phyloP scores from a whole-genome alignment of 2,329 filamentous ascomycete species.

The Colletotrichum sp. region DNA sequence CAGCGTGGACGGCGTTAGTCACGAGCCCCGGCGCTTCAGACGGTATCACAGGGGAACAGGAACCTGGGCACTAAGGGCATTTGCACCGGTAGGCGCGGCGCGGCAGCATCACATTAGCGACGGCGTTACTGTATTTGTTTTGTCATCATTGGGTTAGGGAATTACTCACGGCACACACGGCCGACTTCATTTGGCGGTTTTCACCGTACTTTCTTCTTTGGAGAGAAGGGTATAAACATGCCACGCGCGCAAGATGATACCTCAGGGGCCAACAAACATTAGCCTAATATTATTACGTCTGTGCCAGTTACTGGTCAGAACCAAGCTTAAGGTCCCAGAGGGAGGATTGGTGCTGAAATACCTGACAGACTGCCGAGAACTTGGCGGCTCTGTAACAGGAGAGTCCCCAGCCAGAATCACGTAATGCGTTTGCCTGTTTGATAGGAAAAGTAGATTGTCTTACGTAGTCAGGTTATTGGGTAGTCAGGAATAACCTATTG shows the following conservation, averaged over 20 bases:
- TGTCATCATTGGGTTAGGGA: not conserved
- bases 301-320: not conserved
- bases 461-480: not conserved
- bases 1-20: slow-evolving; percentile 10
- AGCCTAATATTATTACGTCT: slow-evolving; percentile 10
- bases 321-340: not conserved
- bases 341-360: not conserved
- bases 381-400: not conserved
- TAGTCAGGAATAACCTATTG: not conserved
- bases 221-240: not conserved
- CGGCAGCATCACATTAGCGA: slow-evolving; percentile 39
- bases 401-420: not conserved
- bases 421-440: not conserved
- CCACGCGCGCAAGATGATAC: slow-evolving; percentile 1
- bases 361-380: not conserved
- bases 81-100: slow-evolving; percentile 13
- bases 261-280: not conserved
- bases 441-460: not conserved
- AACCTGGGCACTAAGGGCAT: not conserved
- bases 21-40: not conserved
- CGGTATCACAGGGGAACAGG: not conserved
- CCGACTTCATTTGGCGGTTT: not conserved
- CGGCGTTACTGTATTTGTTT: slow-evolving; percentile 35
- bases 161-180: not conserved
- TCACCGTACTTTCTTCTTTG: not conserved